Evolutionary conservation across 768 basidiomycete genomes (phyloP).

Genomic region (Boletus sp.): DNA sequence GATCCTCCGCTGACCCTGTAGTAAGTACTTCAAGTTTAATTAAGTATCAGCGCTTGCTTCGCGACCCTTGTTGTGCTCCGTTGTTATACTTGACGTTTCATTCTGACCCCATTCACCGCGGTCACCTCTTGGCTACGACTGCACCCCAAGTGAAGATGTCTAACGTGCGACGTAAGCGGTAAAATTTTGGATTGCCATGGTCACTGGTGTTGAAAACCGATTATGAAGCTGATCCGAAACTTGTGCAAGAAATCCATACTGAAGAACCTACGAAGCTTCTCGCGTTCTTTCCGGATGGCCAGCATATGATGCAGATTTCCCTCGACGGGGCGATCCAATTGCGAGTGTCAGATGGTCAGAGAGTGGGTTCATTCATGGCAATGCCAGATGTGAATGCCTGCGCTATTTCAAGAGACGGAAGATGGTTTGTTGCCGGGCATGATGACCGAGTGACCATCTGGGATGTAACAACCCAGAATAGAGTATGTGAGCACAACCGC

Average conservation of each 20-base stretch:
- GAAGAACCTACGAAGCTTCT: neutral
- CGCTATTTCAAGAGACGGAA: neutral
- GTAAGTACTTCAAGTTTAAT: no score
- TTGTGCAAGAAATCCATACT: neutral
- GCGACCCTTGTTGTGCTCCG: no score
- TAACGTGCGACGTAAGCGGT: neutral
- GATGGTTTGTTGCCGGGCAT: neutral
- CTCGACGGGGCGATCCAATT: neutral
- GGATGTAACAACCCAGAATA: neutral
- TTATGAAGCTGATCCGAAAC: neutral
- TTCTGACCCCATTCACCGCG: no score
- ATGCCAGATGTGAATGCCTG: neutral
- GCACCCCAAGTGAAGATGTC: neutral
- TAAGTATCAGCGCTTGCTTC: no score
- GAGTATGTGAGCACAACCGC: neutral
- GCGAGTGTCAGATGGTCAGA: constrained; percentile 2
- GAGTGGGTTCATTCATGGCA: neutral
- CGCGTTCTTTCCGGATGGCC: neutral
- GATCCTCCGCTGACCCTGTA: no score
- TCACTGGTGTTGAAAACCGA: neutral
- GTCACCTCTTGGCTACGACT: no score
- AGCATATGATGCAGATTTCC: constrained; percentile 3
- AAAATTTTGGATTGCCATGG: no score
- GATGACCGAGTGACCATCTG: constrained; percentile 1
- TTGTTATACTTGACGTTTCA: no score